Percentiles rank a stretch among this genome's conserved stretches.
Conservation (phyloP, 169 alveolate species). For the Prorocentrum cordatum region DNA sequence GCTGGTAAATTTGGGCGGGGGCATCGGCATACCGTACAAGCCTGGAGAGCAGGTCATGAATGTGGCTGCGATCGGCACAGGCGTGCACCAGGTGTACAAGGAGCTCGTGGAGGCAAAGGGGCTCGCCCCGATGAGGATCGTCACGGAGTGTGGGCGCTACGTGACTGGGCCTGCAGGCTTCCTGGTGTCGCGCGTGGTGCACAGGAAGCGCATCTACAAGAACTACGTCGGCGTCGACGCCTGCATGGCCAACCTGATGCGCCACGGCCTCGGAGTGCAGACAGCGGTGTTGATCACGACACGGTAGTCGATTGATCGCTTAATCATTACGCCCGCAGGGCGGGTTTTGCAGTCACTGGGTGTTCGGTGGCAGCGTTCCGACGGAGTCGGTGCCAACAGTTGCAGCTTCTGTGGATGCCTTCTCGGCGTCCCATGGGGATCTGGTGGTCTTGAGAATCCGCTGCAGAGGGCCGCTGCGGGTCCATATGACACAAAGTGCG, state of each 20-base stretch:
- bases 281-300: too few relatives aligned
- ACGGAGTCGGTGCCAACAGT: too few relatives aligned
- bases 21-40: conserved; percentile 70
- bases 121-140: conserved; percentile 25
- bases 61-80: conserved; percentile 27
- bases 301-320: too few relatives aligned
- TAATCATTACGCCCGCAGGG: too few relatives aligned
- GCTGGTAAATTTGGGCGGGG: conserved; percentile 26
- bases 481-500: too few relatives aligned
- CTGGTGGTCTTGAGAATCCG: too few relatives aligned
- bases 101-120: background rate
- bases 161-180: conserved; percentile 56
- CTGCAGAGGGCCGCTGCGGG: too few relatives aligned
- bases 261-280: conserved; percentile 63
- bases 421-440: too few relatives aligned
- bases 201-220: conserved; percentile 48
- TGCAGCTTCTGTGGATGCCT: too few relatives aligned
- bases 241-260: conserved; percentile 70
- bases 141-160: conserved; percentile 71
- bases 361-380: too few relatives aligned
- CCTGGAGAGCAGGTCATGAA: conserved; percentile 60
- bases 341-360: too few relatives aligned
- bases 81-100: conserved; percentile 21
- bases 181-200: conserved; percentile 37
- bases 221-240: conserved; percentile 34